Evolutionary conservation across 2,329 filamentous ascomycete genomes (phyloP), one percentile per base, ranked within the genome.

Genomic region (Exutisphaerella laricina): DNA sequence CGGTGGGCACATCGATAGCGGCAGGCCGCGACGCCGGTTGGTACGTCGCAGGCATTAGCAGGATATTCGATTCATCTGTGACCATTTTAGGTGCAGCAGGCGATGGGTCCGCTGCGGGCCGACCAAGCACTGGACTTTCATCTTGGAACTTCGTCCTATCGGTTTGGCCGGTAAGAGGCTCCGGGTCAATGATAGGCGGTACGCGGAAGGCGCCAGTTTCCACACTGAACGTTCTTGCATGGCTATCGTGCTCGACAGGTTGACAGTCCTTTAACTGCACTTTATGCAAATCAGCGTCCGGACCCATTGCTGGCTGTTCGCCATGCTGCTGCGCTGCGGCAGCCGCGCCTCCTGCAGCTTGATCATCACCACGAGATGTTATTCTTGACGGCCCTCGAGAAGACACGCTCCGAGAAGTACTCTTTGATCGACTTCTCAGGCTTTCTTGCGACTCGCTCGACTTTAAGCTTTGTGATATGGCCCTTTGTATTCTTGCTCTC

Each of bases 381-480:
- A 42, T 21, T 31, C 45, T 36, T 16, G 46, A 46, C 10, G 40
- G 29, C 23, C 28, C 34, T 40, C 51, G 39, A 4, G 46, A 51
- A 16, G 45, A 41, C 26, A 40, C 40, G 36, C 49, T 49, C 31
- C 51, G 40, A 32, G 50, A 50, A 25, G 43, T 38, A 45, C 50
- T 55, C 29, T 53, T 35, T 12, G 56, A 56, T 18, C 41, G 45
- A 39, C 47, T 55, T 32, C 48, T 46, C 49, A 58, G 32, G 39
- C 45, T 53, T 21, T 85, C 81, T 50, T 64, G 57, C 42, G 66
- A 57, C 33, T 52, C 46, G 59, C 55, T 84, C 58, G 87, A 84
- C 50, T 83, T 78, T 35, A 92, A 80, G n/a, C 84, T 87, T 60
- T 85, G 86, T 55, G 80, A 89, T 63, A 94, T 90, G 10, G 87